These are phyloP conservation scores for Herpetomonas samuelpessoai DNA, from an alignment of 208 protist species.

Conservation along the genomic window DNA sequence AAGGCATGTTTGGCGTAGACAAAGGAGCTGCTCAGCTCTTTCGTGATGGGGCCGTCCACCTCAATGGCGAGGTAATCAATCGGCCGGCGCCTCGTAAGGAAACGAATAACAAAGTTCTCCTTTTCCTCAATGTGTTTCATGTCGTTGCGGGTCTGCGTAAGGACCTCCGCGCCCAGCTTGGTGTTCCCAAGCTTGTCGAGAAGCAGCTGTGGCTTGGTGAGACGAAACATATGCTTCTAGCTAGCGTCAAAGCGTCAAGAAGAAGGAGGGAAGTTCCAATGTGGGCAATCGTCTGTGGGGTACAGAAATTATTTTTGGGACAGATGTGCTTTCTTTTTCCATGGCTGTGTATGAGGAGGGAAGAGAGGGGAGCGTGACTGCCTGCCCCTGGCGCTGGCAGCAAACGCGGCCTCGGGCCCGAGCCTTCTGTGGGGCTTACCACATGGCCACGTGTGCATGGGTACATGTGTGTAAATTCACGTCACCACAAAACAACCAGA, in stretches of 20 bases:
- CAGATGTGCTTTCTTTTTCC: background rate
- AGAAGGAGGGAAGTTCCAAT: background rate
- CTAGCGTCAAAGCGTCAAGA: background rate
- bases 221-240: conserved; percentile 46
- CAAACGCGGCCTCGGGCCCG: too few species aligned
- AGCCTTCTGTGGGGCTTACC: too few species aligned
- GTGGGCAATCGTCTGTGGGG: background rate
- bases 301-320: background rate
- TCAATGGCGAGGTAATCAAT: conserved; percentile 79
- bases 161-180: conserved; percentile 74
- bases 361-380: too few species aligned
- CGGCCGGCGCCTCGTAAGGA: conserved; percentile 57
- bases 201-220: conserved; percentile 31
- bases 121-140: conserved; percentile 61
- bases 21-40: conserved; percentile 69
- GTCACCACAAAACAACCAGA: too few species aligned
- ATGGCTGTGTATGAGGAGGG: background rate
- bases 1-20: conserved; percentile 54
- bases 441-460: too few species aligned
- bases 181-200: conserved; percentile 58
- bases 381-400: too few species aligned
- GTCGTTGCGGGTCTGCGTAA: conserved; percentile 63
- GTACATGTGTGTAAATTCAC: too few species aligned
- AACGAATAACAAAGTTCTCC: conserved; percentile 56
- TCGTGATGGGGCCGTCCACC: conserved; percentile 62